Base-by-base conservation (phyloP, 345 rosid genomes). In the Physaria fendleri region DNA sequence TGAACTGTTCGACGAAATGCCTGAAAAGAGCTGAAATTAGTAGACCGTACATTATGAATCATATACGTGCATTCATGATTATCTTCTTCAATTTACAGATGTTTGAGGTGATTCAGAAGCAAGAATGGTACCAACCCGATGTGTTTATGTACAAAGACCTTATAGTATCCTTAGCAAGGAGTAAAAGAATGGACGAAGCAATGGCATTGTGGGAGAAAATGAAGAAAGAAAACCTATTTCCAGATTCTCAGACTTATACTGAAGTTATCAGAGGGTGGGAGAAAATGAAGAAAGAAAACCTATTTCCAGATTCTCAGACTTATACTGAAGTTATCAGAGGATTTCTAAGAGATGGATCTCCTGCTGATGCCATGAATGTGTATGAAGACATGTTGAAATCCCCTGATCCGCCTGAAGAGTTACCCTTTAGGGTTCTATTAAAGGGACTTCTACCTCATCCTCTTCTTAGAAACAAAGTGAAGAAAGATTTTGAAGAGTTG, bases 251-350 rank as follows among this genome's bases (percentile, higher is more conserved):
- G 65, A 80, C 93, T 9, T 86, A 88, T 65, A 79, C 95, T 2
- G 98, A 92, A 76, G 79, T 83, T 21, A 88, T 92, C 35, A 72
- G 95, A 62, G 97, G 98, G 1, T 88, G 95, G 99, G 87, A 79
- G 17, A 68, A 68, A 5, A 81, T 92, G 94, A 81, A 83, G 79
- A 77, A 76, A 44, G 94, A 92, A 59, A 58, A 79, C 28, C 60
- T 92, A 41, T 88, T 88, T 62, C 93, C 95, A 4, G 98, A 92
- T 77, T 81, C 88, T 57, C 95, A 88, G 65, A 80, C 93, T 9
- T 86, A 88, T 65, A 79, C 95, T 2, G 98, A 92, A 76, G 79
- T 83, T 21, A 88, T 92, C 35, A 72, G 95, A 62, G 97, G 98
- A n/a, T 86, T 82, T 70, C 62, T 92, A 62, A 82, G 77, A 66